These are phyloP conservation scores for Aspergillus sp. DNA, from an alignment of 2,329 filamentous ascomycete species.

Conservation along the genomic window DNA sequence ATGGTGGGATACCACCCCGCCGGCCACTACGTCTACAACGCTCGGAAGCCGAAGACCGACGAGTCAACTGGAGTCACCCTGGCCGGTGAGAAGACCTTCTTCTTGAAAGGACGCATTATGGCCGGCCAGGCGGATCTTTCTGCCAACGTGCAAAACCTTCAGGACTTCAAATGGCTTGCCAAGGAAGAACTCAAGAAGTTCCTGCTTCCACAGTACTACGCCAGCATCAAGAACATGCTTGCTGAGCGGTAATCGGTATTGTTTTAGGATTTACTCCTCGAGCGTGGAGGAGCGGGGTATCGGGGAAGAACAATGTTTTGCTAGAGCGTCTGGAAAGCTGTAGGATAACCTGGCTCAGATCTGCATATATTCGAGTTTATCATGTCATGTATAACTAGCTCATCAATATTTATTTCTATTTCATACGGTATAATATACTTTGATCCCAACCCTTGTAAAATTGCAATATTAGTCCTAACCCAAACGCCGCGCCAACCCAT, in stretches of 20 bases:
- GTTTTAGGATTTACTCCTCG: neutral
- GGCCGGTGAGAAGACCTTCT: slow-evolving; percentile 82
- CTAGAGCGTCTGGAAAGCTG: slow-evolving; percentile 10
- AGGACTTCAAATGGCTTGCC: slow-evolving; percentile 88
- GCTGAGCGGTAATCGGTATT: slow-evolving; percentile 63
- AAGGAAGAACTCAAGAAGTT: slow-evolving; percentile 78
- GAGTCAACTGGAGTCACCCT: slow-evolving; percentile 39
- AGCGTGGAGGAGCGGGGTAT: neutral
- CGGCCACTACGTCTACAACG: slow-evolving; percentile 69
- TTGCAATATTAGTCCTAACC: neutral
- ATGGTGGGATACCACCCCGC: slow-evolving; percentile 88
- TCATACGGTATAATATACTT: neutral
- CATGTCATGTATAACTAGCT: slow-evolving; percentile 42
- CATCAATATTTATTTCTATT: slow-evolving; percentile 15
- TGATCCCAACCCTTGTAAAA: neutral
- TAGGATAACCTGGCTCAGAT: slow-evolving; percentile 17
- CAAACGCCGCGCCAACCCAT: slow-evolving; percentile 16
- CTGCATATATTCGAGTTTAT: slow-evolving; percentile 37
- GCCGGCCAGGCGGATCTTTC: slow-evolving; percentile 85
- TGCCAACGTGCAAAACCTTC: slow-evolving; percentile 68
- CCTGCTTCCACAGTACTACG: slow-evolving; percentile 70
- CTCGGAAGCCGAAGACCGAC: slow-evolving; percentile 50
- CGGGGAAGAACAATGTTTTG: neutral
- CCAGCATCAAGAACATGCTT: slow-evolving; percentile 78
- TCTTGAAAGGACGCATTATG: slow-evolving; percentile 95